phyloP scores from a whole-genome alignment of 2,329 filamentous ascomycete genomes.

The Fusarium virguliforme region DNA sequence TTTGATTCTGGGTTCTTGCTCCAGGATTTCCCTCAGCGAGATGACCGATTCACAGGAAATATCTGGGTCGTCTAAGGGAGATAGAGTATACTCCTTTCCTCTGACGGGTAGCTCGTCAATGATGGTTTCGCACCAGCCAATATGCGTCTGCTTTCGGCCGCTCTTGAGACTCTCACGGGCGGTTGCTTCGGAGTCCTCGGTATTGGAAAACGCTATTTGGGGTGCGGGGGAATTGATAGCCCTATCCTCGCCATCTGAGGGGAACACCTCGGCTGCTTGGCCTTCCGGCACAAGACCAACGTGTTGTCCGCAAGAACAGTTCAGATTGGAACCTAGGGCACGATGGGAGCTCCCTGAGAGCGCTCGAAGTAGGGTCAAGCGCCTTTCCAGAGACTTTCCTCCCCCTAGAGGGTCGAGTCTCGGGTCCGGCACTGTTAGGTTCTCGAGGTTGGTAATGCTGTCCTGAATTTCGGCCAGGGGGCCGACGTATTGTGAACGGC shows the following conservation, averaged over 20 bases:
- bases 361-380: not conserved
- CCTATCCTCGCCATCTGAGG: fast-evolving
- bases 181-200: not conserved
- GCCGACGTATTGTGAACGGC: constrained; percentile 10
- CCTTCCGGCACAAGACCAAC: not conserved
- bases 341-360: not conserved
- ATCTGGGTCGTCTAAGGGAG: not conserved
- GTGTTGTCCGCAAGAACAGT: not conserved
- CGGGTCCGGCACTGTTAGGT: not conserved
- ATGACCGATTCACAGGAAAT: fast-evolving
- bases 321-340: not conserved
- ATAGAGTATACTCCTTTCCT: not conserved
- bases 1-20: not conserved
- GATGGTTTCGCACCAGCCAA: not conserved
- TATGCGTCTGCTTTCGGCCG: not conserved
- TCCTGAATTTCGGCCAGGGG: not conserved
- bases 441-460: constrained; percentile 16
- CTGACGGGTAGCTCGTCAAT: not conserved
- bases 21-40: not conserved
- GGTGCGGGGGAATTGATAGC: fast-evolving
- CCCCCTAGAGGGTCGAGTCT: constrained; percentile 13
- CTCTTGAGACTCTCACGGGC: not conserved
- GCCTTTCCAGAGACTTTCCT: not conserved
- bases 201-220: not conserved
- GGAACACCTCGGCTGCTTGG: not conserved